Base-by-base conservation (phyloP, 208 protist genomes). In the Acanthamoeba castellanii region DNA sequence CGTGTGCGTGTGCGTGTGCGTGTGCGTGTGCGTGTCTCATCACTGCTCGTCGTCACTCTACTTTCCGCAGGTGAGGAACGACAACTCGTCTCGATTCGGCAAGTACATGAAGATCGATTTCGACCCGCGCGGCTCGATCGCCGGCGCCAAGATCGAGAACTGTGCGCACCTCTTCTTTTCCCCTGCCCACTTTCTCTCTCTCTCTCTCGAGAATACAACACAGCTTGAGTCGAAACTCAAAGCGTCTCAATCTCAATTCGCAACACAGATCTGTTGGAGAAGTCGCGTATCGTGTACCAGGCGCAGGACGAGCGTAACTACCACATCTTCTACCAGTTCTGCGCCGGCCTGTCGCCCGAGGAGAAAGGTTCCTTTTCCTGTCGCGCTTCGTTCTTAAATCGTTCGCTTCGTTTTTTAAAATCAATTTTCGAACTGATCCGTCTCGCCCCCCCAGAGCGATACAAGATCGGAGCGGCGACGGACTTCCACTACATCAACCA, bases 291-390 rank as follows among this genome's bases (percentile, higher is more conserved):
- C 25, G 90, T 95, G 14, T 95, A 93, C 34, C 96, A 97, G 59
- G 89, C 84, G 18, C 76, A 94, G 42, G 98, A 98, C 25, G 99
- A 99, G 97, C 96, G 98, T 34, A 99, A 99, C 95, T 99, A 99
- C 95, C 99, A 99, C 95, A 98, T 99, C 78, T 99, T 99, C 92
- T 99, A 99, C 95, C 98, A 99, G 78, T 81, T 95, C 45, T 92
- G 81, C 42, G 61, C 64, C 16, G 93, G 93, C 30, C 81, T 91
- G 32, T 66, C 78, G 14, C 52, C 37, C 18, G 93, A 91, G 37
- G 93, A 95, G 64, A 78, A 52, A 70, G 94, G 94, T 95, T 5
- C 32, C 7, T 81, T 7, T 37, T 52, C 25, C 37, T 9, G n/a
- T 30, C 52, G 61, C 61, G 27, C 61, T 74, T 74, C 20, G 14